Evolutionary conservation across 805 yeast genomes (phyloP), one percentile per base, ranked within the genome.

Genomic region (Ogataea trehalophila): DNA sequence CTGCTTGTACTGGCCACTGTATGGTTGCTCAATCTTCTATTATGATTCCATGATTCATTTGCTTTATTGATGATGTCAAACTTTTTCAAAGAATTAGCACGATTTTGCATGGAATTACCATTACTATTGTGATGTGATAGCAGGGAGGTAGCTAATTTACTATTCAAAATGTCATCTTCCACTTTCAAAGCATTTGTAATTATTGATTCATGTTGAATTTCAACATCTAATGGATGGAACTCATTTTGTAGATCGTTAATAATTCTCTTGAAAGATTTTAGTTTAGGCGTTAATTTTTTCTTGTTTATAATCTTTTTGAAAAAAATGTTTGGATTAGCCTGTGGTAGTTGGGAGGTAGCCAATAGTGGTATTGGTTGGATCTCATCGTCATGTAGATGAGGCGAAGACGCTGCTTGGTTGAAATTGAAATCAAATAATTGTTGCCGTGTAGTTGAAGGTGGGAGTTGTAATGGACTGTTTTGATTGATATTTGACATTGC

Each of bases 41-140:
- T 56, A 34, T 62, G 57, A 40, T 58, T 69, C 73, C 73, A 69
- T 1, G 64, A 51, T 45, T 65, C 63, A 48, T 69, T 69, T 5
- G 70, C 69, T 44, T 55, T 61, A 43, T 61, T 63, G 22, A 69
- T 65, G 17, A 69, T 52, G 37, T 68, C 71, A 45, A 60, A 65
- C 46, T 60, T 58, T 41, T 62, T 63, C 40, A 63, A 45, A 36
- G 52, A 54, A 41, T 62, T 66, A 7, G 59, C 22, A 4, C 29
- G n/a, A 6, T 45, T 41, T 48, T 46, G 43, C 48, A 20, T 48
- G 47, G 23, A 37, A 44, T 17, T 38, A 18, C 14, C 37, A 35
- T 2, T 53, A 51, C 38, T 44, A 5, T 18, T 26, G n/a, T 16
- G 45, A 26, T 34, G 50, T 4, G 50, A 41, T n/a, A 55, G 39